Evolutionary conservation across 495 filamentous ascomycete species (phyloP).

Genomic region (Hamigera avellanea): DNA sequence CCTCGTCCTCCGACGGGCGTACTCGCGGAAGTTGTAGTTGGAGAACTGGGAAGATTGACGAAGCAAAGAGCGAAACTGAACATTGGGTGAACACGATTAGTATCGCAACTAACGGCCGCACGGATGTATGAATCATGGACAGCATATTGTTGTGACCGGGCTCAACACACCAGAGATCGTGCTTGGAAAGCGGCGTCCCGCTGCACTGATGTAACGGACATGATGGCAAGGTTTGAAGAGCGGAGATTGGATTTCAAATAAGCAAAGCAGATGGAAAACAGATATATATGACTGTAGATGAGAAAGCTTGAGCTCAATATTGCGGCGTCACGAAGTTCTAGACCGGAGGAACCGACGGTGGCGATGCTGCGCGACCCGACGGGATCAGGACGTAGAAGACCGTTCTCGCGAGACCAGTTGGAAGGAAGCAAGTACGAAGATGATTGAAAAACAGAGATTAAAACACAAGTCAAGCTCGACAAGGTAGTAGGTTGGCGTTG

Average conservation of each 20-base stretch:
- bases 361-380: neutral
- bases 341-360: neutral
- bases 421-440: neutral
- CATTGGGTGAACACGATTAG: neutral
- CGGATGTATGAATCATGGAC: too few relatives aligned
- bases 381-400: too few relatives aligned
- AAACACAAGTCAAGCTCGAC: neutral
- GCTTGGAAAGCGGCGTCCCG: slow-evolving; percentile 59
- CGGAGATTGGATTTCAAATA: slow-evolving; percentile 24
- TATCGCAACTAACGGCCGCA: too few relatives aligned
- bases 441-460: neutral
- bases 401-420: too few relatives aligned
- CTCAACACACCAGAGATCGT: slow-evolving; percentile 51
- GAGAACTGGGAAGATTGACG: slow-evolving; percentile 81
- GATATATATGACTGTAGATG: neutral
- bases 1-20: slow-evolving; percentile 75
- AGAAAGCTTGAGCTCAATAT: neutral
- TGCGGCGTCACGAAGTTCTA: neutral
- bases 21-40: slow-evolving; percentile 94
- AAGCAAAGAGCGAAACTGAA: slow-evolving; percentile 82
- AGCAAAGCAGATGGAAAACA: slow-evolving; percentile 1
- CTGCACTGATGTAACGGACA: slow-evolving; percentile 42
- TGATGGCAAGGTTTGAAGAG: slow-evolving; percentile 15
- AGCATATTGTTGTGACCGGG: too few relatives aligned
- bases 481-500: neutral